Percentiles rank a stretch among this genome's conserved stretches.
phyloP scores from a whole-genome alignment of 164 flowering plant species.

The Malania oleifera region DNA sequence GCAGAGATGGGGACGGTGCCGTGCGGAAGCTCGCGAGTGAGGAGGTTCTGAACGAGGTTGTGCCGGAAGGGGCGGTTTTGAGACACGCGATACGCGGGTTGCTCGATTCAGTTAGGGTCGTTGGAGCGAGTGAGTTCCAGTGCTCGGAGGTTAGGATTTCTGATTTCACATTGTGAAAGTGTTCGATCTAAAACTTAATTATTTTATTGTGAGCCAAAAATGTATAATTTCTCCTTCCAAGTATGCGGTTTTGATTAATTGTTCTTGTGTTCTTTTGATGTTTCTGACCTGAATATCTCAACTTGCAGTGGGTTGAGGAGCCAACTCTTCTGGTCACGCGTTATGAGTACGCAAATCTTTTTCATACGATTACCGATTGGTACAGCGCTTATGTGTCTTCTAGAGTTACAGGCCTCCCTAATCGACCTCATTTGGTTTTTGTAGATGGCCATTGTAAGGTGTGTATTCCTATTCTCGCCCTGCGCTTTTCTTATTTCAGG shows the following conservation, averaged over 20 bases:
- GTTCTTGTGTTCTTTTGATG: not conserved
- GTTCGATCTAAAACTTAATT: too few species aligned
- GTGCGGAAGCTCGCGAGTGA: conserved; percentile 30
- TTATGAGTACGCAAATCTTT: conserved; percentile 91
- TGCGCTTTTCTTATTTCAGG: not conserved
- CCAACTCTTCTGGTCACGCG: conserved; percentile 82
- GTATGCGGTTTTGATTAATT: not conserved
- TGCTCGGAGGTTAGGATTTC: conserved; percentile 59
- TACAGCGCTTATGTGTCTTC: conserved; percentile 89
- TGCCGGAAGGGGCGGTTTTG: conserved; percentile 43
- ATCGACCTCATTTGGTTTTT: conserved; percentile 81
- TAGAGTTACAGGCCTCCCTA: conserved; percentile 77
- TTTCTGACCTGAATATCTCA: conserved; percentile 22
- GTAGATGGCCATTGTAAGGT: conserved; percentile 91
- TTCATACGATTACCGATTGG: conserved; percentile 96
- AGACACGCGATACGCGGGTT: conserved; percentile 72
- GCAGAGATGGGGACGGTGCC: conserved; percentile 12
- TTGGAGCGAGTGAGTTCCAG: conserved; percentile 30
- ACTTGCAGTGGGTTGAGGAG: conserved; percentile 90
- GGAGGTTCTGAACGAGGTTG: conserved; percentile 44
- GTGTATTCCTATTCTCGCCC: conserved; percentile 4
- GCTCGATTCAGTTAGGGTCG: conserved; percentile 49
- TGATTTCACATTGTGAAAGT: too few species aligned
- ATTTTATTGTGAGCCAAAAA: too few species aligned
- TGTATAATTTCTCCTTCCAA: not conserved